These are phyloP conservation scores for Sequoia sempervirens DNA, from an alignment of 75 land plant species.

Conservation along the genomic window DNA sequence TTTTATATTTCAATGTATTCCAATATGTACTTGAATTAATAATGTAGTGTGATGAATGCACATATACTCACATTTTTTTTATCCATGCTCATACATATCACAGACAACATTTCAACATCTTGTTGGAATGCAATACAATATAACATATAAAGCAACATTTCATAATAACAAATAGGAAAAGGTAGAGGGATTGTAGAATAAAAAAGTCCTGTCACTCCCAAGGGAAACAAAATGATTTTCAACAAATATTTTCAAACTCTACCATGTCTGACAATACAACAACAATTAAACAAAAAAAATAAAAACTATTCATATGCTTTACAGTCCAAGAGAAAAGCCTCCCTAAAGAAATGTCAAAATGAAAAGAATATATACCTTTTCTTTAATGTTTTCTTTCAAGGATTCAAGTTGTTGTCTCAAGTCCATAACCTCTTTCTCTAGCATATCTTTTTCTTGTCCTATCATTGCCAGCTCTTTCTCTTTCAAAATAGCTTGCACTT, in stretches of 20 bases:
- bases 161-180: neutral
- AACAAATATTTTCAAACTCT: neutral
- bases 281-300: neutral
- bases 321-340: neutral
- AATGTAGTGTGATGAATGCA: too few relatives aligned
- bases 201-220: neutral
- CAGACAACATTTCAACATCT: neutral
- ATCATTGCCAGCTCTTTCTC: neutral
- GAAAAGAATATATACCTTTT: neutral
- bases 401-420: neutral
- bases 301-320: neutral
- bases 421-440: neutral
- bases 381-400: slow-evolving; percentile 5
- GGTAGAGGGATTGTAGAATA: neutral
- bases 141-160: neutral
- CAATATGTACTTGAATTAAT: too few relatives aligned
- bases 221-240: neutral
- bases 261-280: neutral
- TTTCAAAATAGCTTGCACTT: neutral
- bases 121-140: neutral
- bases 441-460: neutral
- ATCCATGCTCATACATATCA: neutral
- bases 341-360: neutral
- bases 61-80: neutral
- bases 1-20: too few relatives aligned